phyloP scores from a whole-genome alignment of 345 rosid species.

The Gynandropsis gynandra region DNA sequence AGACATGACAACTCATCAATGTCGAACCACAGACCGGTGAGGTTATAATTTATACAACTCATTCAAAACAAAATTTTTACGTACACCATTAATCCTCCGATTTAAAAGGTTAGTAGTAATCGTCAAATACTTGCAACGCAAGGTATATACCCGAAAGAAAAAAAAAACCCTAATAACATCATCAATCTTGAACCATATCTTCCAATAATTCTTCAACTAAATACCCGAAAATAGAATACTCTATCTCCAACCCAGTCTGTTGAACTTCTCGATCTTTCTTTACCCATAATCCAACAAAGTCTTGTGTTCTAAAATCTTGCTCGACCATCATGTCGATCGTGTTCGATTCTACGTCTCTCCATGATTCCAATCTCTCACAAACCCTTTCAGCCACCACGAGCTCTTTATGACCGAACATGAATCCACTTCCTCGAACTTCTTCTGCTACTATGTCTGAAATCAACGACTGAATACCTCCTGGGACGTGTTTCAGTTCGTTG shows the following conservation, averaged over 20 bases:
- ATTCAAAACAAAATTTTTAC: too few species aligned
- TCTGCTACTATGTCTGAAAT: slow-evolving; percentile 59
- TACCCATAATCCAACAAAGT: slow-evolving; percentile 34
- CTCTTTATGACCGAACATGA: background rate
- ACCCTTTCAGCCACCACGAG: slow-evolving; percentile 36
- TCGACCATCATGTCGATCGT: slow-evolving; percentile 93
- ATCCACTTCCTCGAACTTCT: slow-evolving; percentile 32
- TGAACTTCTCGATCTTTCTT: slow-evolving; percentile 27
- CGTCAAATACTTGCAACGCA: too few species aligned
- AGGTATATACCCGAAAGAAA: too few species aligned
- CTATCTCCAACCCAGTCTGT: slow-evolving; percentile 47
- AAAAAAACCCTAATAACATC: too few species aligned
- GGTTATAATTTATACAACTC: too few species aligned
- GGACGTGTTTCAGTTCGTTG: slow-evolving; percentile 33
- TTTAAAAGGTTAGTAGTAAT: too few species aligned
- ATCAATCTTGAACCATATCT: slow-evolving; percentile 21
- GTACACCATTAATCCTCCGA: too few species aligned
- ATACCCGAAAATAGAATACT: slow-evolving; percentile 42
- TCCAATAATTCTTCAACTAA: slow-evolving; percentile 50
- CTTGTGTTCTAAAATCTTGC: slow-evolving; percentile 50
- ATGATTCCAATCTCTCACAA: slow-evolving; percentile 50
- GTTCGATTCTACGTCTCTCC: slow-evolving; percentile 72
- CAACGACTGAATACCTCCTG: slow-evolving; percentile 46
- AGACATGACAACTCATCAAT: too few species aligned
- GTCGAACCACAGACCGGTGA: too few species aligned